These are phyloP conservation scores for Lycium barbarum DNA, from an alignment of 257 asterid genomes.

Conservation along the genomic window DNA sequence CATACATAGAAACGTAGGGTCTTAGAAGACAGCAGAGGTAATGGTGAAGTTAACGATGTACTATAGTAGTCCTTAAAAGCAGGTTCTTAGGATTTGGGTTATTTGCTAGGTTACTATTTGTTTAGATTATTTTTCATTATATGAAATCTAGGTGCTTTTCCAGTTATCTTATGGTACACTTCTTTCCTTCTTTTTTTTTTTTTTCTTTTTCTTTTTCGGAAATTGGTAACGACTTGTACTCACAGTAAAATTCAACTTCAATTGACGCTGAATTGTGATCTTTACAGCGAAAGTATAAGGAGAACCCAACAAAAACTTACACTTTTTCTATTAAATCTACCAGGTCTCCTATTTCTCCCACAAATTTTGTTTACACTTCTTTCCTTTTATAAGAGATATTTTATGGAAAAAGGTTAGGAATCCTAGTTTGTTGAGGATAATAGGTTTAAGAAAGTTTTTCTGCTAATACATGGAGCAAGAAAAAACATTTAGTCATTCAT, in stretches of 20 bases:
- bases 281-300: no score
- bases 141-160: neutral
- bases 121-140: neutral
- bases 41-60: neutral
- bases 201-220: no score
- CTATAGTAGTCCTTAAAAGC: conserved; percentile 11
- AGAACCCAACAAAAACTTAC: no score
- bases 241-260: no score
- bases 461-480: neutral
- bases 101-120: conserved; percentile 7
- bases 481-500: neutral
- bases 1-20: neutral
- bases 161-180: conserved; percentile 9
- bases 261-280: no score
- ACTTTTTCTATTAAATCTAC: no score
- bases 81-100: conserved; percentile 18
- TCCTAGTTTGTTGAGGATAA: neutral
- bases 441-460: neutral
- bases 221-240: no score
- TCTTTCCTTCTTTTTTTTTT: neutral
- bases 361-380: no score
- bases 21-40: neutral
- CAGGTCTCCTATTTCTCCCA: no score
- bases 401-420: conserved; percentile 7
- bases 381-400: neutral